phyloP scores from a whole-genome alignment of 352 stramenopile genomes.

The Peronospora destructor region DNA sequence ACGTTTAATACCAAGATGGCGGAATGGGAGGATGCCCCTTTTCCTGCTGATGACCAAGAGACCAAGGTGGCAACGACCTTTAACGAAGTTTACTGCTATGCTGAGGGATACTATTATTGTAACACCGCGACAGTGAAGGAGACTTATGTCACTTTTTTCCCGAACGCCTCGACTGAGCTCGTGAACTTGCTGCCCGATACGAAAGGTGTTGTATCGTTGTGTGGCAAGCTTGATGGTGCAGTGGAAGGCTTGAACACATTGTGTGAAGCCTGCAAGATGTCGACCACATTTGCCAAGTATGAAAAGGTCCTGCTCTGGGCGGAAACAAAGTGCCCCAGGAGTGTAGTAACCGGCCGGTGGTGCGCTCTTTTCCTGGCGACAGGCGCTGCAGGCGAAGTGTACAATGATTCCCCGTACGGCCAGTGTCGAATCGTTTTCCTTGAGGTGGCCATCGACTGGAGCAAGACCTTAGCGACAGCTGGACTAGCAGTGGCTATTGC shows the following conservation, averaged over 20 bases:
- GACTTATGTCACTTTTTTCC: conserved; percentile 55
- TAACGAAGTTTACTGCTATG: conserved; percentile 82
- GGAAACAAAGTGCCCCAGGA: conserved; percentile 55
- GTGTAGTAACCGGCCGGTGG: conserved; percentile 39
- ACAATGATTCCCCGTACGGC: conserved; percentile 63
- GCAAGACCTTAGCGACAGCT: conserved; percentile 41
- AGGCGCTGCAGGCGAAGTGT: conserved; percentile 38
- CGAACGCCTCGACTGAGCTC: conserved; percentile 31
- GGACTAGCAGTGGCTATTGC: conserved; percentile 45
- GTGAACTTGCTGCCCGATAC: conserved; percentile 49
- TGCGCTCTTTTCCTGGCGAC: conserved; percentile 52
- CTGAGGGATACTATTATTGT: conserved; percentile 75
- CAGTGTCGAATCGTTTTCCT: conserved; percentile 67
- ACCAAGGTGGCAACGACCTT: conserved; percentile 59
- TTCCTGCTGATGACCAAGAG: conserved; percentile 50
- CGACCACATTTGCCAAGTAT: conserved; percentile 51
- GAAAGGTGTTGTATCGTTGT: conserved; percentile 53
- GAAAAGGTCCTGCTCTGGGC: conserved; percentile 66
- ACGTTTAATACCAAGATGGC: conserved; percentile 67
- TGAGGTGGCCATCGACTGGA: conserved; percentile 58
- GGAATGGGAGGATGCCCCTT: conserved; percentile 45
- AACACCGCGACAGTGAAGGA: conserved; percentile 66
- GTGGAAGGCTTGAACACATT: conserved; percentile 36
- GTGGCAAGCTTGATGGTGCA: conserved; percentile 25
- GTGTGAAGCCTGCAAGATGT: conserved; percentile 51